phyloP scores from a whole-genome alignment of 2,329 filamentous ascomycete genomes.

The Trichoderma citrinoviride region DNA sequence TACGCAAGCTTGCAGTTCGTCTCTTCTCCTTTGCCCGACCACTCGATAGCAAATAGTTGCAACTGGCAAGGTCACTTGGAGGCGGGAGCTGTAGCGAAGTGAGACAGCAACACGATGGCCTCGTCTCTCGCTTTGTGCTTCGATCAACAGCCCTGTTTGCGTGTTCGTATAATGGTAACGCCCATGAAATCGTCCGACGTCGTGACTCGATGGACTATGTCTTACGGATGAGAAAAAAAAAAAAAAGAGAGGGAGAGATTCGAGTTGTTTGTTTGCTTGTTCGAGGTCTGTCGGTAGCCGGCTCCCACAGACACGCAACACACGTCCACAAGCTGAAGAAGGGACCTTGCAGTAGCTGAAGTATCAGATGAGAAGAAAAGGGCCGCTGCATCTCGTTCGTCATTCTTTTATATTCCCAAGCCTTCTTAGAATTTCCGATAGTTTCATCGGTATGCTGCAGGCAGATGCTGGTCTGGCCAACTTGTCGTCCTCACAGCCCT shows the following conservation, averaged over 20 bases:
- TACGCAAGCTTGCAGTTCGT: too few species aligned
- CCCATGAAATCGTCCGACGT: neutral
- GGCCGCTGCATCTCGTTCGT: neutral
- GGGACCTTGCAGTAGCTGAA: conserved; percentile 17
- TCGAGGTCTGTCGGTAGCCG: conserved; percentile 3
- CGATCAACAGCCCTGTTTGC: conserved; percentile 6
- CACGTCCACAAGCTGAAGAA: neutral
- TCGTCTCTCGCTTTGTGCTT: neutral
- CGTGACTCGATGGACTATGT: neutral
- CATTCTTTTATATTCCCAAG: neutral
- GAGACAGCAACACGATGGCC: conserved; percentile 1
- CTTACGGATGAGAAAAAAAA: neutral
- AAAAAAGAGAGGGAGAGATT: neutral
- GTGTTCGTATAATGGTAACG: neutral
- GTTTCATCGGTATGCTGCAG: neutral
- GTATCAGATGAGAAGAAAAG: neutral
- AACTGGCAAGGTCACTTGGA: conserved; percentile 1
- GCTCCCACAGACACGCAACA: conserved; percentile 3
- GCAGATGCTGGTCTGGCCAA: neutral
- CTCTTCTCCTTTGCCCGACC: too few species aligned
- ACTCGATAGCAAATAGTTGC: neutral
- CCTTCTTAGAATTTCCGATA: neutral
- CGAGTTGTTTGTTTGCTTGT: neutral
- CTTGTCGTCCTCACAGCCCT: neutral
- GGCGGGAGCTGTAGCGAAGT: conserved; percentile 17